Conservation (phyloP, 2,329 filamentous ascomycete species). For the Tolypocladium paradoxum region DNA sequence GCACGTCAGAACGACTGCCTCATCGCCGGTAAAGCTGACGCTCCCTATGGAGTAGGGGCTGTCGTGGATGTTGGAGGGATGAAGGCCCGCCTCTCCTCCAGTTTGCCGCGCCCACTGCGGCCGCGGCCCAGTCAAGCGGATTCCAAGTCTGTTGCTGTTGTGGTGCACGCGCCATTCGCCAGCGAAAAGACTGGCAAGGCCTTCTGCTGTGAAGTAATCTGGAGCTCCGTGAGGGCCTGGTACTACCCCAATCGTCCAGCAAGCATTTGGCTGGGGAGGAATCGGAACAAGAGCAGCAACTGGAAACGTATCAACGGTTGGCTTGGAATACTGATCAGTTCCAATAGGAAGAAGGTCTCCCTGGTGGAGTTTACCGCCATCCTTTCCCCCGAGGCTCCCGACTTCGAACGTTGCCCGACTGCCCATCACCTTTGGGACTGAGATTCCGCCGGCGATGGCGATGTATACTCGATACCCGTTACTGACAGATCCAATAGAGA, state of each 20-base stretch:
- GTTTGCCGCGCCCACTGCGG: constrained; percentile 25
- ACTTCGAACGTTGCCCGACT: constrained; percentile 21
- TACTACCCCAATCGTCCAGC: constrained; percentile 22
- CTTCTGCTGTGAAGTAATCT: constrained; percentile 23
- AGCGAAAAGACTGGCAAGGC: constrained; percentile 19
- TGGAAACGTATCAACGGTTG: accelerated
- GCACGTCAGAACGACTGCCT: constrained; percentile 25
- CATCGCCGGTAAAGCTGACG: constrained; percentile 31
- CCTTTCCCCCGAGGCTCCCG: constrained; percentile 21
- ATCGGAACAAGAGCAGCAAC: constrained; percentile 9
- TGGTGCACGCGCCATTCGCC: constrained; percentile 27
- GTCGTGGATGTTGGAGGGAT: constrained; percentile 31
- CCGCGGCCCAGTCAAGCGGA: constrained; percentile 25
- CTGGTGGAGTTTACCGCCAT: constrained; percentile 19
- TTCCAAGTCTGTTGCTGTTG: constrained; percentile 29
- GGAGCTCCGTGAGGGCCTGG: constrained; percentile 28
- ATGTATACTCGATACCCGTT: constrained; percentile 23
- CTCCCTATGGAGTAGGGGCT: constrained; percentile 28
- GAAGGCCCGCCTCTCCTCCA: constrained; percentile 26
- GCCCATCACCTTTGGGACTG: constrained; percentile 20
- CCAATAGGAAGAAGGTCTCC: constrained; percentile 18
- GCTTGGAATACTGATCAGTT: not conserved
- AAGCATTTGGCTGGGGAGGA: constrained; percentile 12
- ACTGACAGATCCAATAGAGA: constrained; percentile 14
- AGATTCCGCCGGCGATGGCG: constrained; percentile 22